These are phyloP conservation scores for Mycena pura DNA, from an alignment of 768 basidiomycete species.

Conservation along the genomic window DNA sequence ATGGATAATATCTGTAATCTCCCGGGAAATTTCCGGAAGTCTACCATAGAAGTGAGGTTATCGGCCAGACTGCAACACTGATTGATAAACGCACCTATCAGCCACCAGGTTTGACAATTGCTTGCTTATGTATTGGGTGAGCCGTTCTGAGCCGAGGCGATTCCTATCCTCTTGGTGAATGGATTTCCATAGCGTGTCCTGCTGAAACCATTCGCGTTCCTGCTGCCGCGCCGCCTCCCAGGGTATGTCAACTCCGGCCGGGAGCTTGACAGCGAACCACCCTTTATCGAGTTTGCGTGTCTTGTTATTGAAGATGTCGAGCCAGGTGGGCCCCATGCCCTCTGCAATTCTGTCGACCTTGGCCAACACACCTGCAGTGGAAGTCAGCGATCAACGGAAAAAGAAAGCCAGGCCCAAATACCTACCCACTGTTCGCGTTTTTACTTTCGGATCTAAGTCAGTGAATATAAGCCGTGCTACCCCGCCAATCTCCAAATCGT, in stretches of 20 bases:
- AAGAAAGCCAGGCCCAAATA: not conserved
- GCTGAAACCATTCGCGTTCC: conserved; percentile 6
- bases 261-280: conserved; percentile 19
- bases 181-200: not conserved
- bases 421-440: conserved; percentile 11
- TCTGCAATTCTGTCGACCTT: conserved; percentile 11
- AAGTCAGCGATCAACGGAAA: not conserved
- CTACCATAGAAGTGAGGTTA: not conserved
- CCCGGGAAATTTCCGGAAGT: conserved; percentile 6
- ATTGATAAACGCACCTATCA: not conserved
- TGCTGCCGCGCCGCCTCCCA: conserved; percentile 6
- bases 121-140: conserved; percentile 11
- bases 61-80: not conserved
- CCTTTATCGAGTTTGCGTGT: conserved; percentile 10
- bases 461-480: conserved; percentile 12
- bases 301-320: conserved; percentile 11
- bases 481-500: conserved; percentile 10
- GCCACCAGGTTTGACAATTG: conserved; percentile 4
- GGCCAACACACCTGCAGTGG: conserved; percentile 6
- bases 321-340: not conserved
- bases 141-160: conserved; percentile 15
- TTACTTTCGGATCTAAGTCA: conserved; percentile 1
- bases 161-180: conserved; percentile 3
- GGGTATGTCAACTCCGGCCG: not conserved
- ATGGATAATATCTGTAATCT: not conserved